phyloP scores from a whole-genome alignment of 371 early-diverging fungal genomes.

The Apophysomyces variabilis region DNA sequence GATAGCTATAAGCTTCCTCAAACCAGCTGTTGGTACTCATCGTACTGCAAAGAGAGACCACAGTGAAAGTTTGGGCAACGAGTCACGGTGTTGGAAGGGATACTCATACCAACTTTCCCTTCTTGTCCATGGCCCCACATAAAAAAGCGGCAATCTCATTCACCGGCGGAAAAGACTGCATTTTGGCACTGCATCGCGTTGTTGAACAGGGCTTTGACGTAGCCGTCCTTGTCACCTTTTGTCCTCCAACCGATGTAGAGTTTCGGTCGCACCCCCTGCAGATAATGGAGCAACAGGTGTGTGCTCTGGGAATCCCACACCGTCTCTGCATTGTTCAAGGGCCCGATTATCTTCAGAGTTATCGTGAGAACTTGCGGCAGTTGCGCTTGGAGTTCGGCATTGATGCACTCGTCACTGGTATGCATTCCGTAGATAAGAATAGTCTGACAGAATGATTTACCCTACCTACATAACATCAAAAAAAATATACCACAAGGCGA shows the following conservation, averaged over 20 bases:
- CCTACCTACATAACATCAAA: no score
- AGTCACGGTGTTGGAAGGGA: no score
- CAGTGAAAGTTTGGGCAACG: not conserved
- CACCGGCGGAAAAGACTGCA: slow-evolving; percentile 67
- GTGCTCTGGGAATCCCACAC: slow-evolving; percentile 52
- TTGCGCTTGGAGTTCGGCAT: slow-evolving; percentile 39
- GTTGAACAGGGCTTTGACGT: slow-evolving; percentile 40
- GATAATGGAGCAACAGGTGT: slow-evolving; percentile 46
- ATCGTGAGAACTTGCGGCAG: slow-evolving; percentile 41
- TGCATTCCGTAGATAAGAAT: not conserved
- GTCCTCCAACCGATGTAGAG: slow-evolving; percentile 44
- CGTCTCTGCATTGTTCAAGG: slow-evolving; percentile 41
- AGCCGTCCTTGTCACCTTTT: slow-evolving; percentile 56
- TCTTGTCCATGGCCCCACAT: no score
- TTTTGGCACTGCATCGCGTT: slow-evolving; percentile 51
- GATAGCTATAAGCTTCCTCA: slow-evolving; percentile 44
- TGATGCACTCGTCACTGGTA: slow-evolving; percentile 56
- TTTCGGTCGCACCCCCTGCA: slow-evolving; percentile 60
- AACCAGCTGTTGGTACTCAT: slow-evolving; percentile 38
- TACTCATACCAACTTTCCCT: no score
- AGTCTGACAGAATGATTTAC: not conserved
- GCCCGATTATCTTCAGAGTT: slow-evolving; percentile 53
- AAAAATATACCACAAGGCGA: slow-evolving; percentile 39
- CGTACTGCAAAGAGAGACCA: slow-evolving; percentile 9
- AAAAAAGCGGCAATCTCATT: slow-evolving; percentile 50